These are phyloP conservation scores for Bothriochloa decipiens DNA, from an alignment of 176 grass and related monocot species.

Conservation along the genomic window DNA sequence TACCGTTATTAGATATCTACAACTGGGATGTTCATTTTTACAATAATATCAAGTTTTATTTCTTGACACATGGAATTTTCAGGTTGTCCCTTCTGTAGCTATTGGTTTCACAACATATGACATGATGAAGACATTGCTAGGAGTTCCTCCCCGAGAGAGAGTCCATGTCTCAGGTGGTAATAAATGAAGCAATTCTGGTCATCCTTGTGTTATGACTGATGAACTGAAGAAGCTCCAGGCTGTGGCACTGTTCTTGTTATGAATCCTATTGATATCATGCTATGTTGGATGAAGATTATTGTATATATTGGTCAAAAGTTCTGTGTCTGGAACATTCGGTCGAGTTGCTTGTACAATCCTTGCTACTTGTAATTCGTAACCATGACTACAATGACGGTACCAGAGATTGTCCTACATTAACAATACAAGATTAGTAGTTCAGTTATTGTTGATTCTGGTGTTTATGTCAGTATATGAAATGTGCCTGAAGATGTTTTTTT, in stretches of 20 bases:
- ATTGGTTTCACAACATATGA: slow-evolving; percentile 98
- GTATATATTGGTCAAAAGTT: neutral
- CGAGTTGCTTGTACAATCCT: neutral
- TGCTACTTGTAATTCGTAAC: slow-evolving; percentile 27
- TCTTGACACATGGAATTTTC: slow-evolving; percentile 15
- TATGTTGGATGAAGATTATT: slow-evolving; percentile 3
- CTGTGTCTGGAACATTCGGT: neutral
- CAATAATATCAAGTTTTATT: neutral
- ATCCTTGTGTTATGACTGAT: neutral
- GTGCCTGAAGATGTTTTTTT: slow-evolving; percentile 15
- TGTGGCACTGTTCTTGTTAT: neutral
- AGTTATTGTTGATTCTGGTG: neutral
- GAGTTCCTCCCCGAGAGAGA: slow-evolving; percentile 73
- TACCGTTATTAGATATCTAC: neutral
- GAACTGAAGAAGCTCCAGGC: neutral
- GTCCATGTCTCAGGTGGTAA: slow-evolving; percentile 34
- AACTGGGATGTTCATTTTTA: slow-evolving; percentile 15
- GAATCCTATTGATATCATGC: neutral
- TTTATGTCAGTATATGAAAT: neutral
- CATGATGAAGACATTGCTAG: slow-evolving; percentile 82
- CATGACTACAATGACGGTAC: neutral
- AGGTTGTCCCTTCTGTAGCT: slow-evolving; percentile 96
- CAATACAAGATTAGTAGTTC: neutral
- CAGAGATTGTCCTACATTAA: neutral
- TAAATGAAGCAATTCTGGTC: slow-evolving; percentile 4